Percentiles rank a stretch among this genome's conserved stretches.
Conservation (phyloP, 768 basidiomycete species). For the Naganishia randhawae region DNA sequence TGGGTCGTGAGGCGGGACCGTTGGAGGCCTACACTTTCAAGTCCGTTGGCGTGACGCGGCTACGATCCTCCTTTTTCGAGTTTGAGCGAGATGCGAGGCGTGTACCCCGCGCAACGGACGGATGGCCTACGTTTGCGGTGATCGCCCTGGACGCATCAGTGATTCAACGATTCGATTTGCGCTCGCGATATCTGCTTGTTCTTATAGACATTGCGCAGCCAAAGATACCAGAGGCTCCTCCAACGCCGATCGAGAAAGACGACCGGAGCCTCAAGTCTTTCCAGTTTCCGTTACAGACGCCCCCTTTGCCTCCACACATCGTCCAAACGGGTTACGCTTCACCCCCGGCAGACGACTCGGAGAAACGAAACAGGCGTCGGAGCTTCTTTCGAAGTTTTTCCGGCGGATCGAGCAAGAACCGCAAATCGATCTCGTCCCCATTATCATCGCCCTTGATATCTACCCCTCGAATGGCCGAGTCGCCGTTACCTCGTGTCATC, state of each 20-base stretch:
- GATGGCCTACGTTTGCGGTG: background rate
- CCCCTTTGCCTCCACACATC: background rate
- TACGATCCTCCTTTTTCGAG: background rate
- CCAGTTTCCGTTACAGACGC: background rate
- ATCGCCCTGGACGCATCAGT: background rate
- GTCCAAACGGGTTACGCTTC: background rate
- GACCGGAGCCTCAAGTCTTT: background rate
- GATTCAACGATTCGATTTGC: background rate
- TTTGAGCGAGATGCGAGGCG: slow-evolving; percentile 6
- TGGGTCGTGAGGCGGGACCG: background rate
- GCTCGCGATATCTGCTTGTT: background rate
- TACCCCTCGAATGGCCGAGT: background rate
- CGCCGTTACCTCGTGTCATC: background rate
- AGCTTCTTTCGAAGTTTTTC: slow-evolving; percentile 22
- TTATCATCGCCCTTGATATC: background rate
- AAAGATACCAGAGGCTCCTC: background rate
- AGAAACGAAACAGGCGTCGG: slow-evolving; percentile 7
- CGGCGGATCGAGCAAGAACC: slow-evolving; percentile 14
- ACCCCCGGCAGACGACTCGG: background rate
- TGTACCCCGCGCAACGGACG: background rate
- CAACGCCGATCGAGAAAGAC: background rate
- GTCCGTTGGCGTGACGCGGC: background rate
- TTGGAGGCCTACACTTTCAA: background rate
- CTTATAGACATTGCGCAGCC: background rate
- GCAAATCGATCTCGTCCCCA: slow-evolving; percentile 11